These are phyloP conservation scores for Colletotrichum noveboracense DNA, from an alignment of 2,329 filamentous ascomycete species.

Conservation along the genomic window DNA sequence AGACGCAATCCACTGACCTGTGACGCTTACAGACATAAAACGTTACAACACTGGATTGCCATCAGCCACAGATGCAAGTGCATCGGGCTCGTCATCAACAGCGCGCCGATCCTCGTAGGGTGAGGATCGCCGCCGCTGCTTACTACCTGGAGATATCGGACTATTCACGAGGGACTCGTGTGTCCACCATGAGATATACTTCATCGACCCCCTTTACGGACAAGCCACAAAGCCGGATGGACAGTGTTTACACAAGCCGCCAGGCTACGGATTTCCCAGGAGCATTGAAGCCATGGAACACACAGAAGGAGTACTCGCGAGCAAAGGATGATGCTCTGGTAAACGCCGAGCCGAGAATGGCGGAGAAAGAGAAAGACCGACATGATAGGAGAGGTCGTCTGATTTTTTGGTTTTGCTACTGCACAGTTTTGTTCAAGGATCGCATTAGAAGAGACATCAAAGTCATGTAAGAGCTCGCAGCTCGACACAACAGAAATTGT, in stretches of 20 bases:
- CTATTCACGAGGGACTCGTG: conserved; percentile 1
- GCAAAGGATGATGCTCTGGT: neutral
- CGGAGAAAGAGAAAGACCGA: neutral
- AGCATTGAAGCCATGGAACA: conserved; percentile 8
- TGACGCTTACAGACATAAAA: neutral
- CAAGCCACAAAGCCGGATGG: conserved; percentile 3
- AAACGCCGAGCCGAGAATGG: conserved; percentile 15
- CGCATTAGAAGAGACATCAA: neutral
- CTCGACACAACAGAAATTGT: conserved; percentile 7
- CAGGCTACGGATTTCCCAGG: neutral
- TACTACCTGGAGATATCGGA: neutral
- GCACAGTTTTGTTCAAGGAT: neutral
- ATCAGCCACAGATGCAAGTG: conserved; percentile 12
- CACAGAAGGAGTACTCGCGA: neutral
- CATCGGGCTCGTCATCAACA: neutral
- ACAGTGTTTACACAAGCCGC: neutral
- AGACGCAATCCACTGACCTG: neutral
- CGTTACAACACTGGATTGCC: neutral
- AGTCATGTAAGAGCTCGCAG: neutral
- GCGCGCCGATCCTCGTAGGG: neutral
- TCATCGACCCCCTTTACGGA: neutral
- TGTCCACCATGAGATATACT: neutral
- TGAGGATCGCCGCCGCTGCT: neutral
- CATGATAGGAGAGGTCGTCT: neutral
- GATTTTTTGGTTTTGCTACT: neutral